Base-by-base conservation (phyloP, 2,329 filamentous ascomycete genomes). In the Aspergillaceae sp. region DNA sequence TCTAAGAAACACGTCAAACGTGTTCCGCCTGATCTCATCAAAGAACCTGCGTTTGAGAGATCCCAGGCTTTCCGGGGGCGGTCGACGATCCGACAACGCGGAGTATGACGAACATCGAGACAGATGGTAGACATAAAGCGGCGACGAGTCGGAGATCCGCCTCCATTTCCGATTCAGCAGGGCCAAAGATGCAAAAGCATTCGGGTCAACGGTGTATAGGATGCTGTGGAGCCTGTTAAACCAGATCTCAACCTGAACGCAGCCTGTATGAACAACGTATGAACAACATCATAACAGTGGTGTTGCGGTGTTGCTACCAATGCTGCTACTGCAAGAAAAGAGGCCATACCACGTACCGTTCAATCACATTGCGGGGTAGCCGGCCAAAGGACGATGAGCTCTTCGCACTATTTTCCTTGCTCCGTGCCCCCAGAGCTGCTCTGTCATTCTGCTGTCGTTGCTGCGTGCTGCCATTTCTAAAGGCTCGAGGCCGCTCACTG, bases 1-100 rank as follows among this genome's bases (percentile, higher is more conserved):
- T 11, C 84, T 78, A 43, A 88, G 64, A 61, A 87, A 90, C 33
- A 83, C 80, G 55, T 87, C 81, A 62, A 90, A 91, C 42, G 88
- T 73, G 66, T 87, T 87, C 47, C 85, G 78, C 65, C 87, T 86
- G 53, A 84, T 78, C 60, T 90, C 82, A 42, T 74, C 74, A 6
- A 79, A 75, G 59, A 92, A 90, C 28, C 79, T 71, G 19, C 73
- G 74, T 47, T 86, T 83, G 30, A 91, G 70, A 19, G 65, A 67
- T 34, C 71, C 64, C 46, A 78, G 73, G 11, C 57, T 56, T 30
- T 60, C 59, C 3, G 62, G 57, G 3, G 51, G 56, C 28, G 60
- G 56, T 36, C 59, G 61, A 30, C 62, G 56, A 46, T 63, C 66
- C 43, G 62, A 60, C 27, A 59, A 61, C 47, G 68, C 56, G 32